Evolutionary conservation across 192 early-diverging fungal species (phyloP).

Genomic region (Tieghemiomyces parasiticus): DNA sequence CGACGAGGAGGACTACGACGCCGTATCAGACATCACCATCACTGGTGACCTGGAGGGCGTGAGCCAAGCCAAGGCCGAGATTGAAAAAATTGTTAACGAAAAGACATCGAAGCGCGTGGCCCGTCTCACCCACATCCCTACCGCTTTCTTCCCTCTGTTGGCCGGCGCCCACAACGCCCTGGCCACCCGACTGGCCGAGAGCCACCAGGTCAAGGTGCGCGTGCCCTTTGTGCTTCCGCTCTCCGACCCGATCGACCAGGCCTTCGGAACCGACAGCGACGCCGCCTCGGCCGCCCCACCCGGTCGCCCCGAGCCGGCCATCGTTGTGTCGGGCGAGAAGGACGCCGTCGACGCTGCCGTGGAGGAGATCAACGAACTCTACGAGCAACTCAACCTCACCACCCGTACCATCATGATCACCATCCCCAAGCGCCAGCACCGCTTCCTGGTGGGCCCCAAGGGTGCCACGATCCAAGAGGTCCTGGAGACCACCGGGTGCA

Average conservation of each 20-base stretch:
- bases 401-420: conserved; percentile 48
- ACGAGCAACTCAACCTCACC: conserved; percentile 43
- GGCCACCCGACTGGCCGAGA: conserved; percentile 36
- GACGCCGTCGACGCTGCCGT: conserved; percentile 50
- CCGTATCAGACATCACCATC: conserved; percentile 45
- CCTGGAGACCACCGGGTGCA: conserved; percentile 73
- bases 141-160: conserved; percentile 69
- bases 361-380: conserved; percentile 36
- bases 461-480: conserved; percentile 70
- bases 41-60: conserved; percentile 76
- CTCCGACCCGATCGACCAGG: conserved; percentile 15
- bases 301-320: conserved; percentile 24
- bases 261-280: conserved; percentile 23
- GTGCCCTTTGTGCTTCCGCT: conserved; percentile 37
- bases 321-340: conserved; percentile 68
- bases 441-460: conserved; percentile 73
- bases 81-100: conserved; percentile 62
- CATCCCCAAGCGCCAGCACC: conserved; percentile 86
- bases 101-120: conserved; percentile 55
- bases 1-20: conserved; percentile 50
- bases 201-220: conserved; percentile 57
- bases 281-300: conserved; percentile 19
- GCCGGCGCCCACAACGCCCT: conserved; percentile 54
- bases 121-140: conserved; percentile 49
- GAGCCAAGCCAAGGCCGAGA: conserved; percentile 65